These are phyloP conservation scores for Diutina catenulata DNA, from an alignment of 1,139 yeast genomes.

Conservation along the genomic window DNA sequence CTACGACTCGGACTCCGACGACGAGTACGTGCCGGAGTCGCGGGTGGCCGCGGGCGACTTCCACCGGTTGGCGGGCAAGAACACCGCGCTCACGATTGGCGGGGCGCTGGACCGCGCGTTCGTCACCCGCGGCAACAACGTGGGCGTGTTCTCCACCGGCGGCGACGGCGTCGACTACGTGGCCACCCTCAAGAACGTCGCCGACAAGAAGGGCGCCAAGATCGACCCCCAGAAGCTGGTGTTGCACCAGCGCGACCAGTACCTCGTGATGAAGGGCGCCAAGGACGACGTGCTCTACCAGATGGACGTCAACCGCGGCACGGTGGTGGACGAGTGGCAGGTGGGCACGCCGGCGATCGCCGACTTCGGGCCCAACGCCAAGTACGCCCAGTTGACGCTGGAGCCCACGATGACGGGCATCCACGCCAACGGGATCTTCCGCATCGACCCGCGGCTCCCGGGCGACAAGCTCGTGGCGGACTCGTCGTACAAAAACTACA, in stretches of 20 bases:
- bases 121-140: constrained; percentile 65
- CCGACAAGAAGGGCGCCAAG: constrained; percentile 39
- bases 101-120: constrained; percentile 58
- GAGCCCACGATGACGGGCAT: constrained; percentile 70
- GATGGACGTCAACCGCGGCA: constrained; percentile 72
- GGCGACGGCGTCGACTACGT: constrained; percentile 44
- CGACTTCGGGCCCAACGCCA: constrained; percentile 55
- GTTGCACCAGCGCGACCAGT: constrained; percentile 65
- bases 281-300: constrained; percentile 37
- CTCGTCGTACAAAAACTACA: constrained; percentile 25
- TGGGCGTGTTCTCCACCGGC: constrained; percentile 67
- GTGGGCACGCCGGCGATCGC: constrained; percentile 31
- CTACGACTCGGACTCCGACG: constrained; percentile 7
- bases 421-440: constrained; percentile 52
- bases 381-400: constrained; percentile 59
- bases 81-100: constrained; percentile 39
- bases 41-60: background rate
- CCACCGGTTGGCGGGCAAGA: background rate
- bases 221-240: constrained; percentile 55
- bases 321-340: constrained; percentile 76
- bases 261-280: constrained; percentile 52
- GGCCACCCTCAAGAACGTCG: constrained; percentile 54
- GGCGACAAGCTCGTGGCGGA: constrained; percentile 43
- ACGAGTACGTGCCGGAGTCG: background rate
- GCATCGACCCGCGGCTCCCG: constrained; percentile 64